Percentiles rank a stretch among this genome's conserved stretches.
phyloP scores from a whole-genome alignment of 495 filamentous ascomycete species.

The Friedmanniomyces endolithicus region DNA sequence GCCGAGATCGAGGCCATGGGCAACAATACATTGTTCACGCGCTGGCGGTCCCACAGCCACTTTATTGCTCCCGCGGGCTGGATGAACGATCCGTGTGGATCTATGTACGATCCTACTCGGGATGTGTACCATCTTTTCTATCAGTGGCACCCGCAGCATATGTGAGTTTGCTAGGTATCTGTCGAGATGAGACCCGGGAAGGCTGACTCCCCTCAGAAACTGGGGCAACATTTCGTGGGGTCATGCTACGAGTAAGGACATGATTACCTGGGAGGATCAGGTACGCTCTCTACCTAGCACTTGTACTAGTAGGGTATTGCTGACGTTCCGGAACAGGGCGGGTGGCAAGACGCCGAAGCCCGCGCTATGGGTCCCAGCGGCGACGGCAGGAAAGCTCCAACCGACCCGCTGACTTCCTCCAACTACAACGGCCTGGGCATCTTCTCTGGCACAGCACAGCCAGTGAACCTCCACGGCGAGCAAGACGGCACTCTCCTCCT shows the following conservation, averaged over 20 bases:
- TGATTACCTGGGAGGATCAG: slow-evolving; percentile 19
- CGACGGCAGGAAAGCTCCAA: slow-evolving; percentile 4
- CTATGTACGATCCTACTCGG: slow-evolving; percentile 39
- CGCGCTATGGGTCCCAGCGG: slow-evolving; percentile 24
- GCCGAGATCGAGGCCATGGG: slow-evolving; percentile 22
- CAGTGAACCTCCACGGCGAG: slow-evolving; percentile 34
- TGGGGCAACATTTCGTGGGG: slow-evolving; percentile 36
- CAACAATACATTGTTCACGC: slow-evolving; percentile 31
- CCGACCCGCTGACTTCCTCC: not conserved
- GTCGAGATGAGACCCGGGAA: not conserved
- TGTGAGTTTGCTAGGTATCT: slow-evolving; percentile 4
- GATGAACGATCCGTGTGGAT: slow-evolving; percentile 47
- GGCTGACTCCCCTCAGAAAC: slow-evolving; percentile 6
- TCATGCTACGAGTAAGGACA: slow-evolving; percentile 26
- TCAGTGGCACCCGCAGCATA: slow-evolving; percentile 19
- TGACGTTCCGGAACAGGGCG: slow-evolving; percentile 21
- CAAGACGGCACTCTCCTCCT: slow-evolving; percentile 34
- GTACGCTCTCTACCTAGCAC: not conserved
- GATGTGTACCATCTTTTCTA: slow-evolving; percentile 32
- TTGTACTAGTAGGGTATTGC: slow-evolving; percentile 1
- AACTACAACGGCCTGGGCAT: slow-evolving; percentile 40
- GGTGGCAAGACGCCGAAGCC: slow-evolving; percentile 30
- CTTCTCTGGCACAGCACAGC: slow-evolving; percentile 40
- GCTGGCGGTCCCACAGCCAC: slow-evolving; percentile 41
- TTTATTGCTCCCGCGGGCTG: slow-evolving; percentile 41